Evolutionary conservation across 169 alveolate genomes (phyloP), one percentile per base, ranked within the genome.

Genomic region (Eimeria falciformis): DNA sequence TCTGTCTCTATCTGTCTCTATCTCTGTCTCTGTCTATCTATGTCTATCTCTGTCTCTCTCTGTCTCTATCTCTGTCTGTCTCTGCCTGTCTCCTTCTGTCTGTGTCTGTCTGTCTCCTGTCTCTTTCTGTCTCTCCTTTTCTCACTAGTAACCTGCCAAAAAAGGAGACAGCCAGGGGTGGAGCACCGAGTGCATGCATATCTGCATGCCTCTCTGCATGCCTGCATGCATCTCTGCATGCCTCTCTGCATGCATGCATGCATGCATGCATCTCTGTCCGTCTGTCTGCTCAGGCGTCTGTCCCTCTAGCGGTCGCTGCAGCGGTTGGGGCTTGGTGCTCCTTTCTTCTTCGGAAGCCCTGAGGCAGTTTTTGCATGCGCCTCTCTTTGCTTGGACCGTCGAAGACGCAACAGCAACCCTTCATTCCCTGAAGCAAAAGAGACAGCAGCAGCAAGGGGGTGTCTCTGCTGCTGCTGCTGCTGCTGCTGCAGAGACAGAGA

Each of bases 231-330:
- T 50, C 14, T 50, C 62, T 50, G 62, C 62, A 14, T 50, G 14
- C 14, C 62, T 14, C 62, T 14, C 62, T 50, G 62, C 14, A 11
- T 50, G 14, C 62, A 14, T 50, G 62, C 3, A 66, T 4, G 45
- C 23, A n/a, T 56, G 17, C 23, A 21, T 9, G 17, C 69, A 4
- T 56, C 69, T 66, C 78, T 66, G 47, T 66, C 78, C 27, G 46
- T 33, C 27, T 66, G 17, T 33, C 23, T 58, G 33, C 27, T 9
- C 9, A 14, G 82, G 82, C 29, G 82, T 33, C 12, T 71, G 82
- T 25, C 82, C 82, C n/a, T 25, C 56, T 5, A 71, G 82, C 82
- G 82, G 82, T 5, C 82, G 82, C 55, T 71, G 82, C 82, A 3
- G 56, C 55, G 82, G 82, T 25, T 71, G 82, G 82, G 82, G 82